Conservation (phyloP, 1,284 basidiomycete species). For the Exobasidium cylindrosporum region DNA sequence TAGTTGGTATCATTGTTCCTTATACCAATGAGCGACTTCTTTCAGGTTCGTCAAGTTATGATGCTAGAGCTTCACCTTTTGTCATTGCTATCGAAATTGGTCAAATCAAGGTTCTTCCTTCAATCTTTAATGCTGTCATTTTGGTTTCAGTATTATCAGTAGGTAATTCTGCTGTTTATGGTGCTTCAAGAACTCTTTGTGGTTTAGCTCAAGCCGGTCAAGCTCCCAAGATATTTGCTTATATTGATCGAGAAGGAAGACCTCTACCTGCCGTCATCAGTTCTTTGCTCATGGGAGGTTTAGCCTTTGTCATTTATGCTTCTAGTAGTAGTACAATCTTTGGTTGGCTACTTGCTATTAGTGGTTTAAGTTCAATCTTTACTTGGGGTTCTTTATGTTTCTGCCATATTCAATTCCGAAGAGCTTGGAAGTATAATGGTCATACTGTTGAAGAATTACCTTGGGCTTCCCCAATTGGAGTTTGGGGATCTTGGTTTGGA, state of each 20-base stretch:
- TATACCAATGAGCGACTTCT: conserved; percentile 41
- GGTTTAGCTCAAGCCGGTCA: conserved; percentile 55
- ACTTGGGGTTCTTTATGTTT: conserved; percentile 54
- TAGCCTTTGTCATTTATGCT: conserved; percentile 44
- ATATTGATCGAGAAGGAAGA: conserved; percentile 61
- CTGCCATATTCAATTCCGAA: conserved; percentile 58
- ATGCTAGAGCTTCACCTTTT: conserved; percentile 59
- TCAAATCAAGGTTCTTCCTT: conserved; percentile 57
- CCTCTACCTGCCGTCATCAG: conserved; percentile 57
- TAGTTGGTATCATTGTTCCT: conserved; percentile 63
- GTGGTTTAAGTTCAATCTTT: conserved; percentile 61
- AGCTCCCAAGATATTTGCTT: conserved; percentile 56
- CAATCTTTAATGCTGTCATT: conserved; percentile 60
- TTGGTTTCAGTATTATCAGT: conserved; percentile 56
- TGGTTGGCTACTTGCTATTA: conserved; percentile 59
- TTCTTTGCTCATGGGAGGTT: conserved; percentile 40
- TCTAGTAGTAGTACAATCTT: conserved; percentile 53
- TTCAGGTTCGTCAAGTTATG: conserved; percentile 43
- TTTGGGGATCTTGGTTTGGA: conserved; percentile 58
- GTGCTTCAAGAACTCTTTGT: conserved; percentile 55
- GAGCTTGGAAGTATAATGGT: conserved; percentile 59
- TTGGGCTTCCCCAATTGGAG: conserved; percentile 59
- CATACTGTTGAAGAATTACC: conserved; percentile 59
- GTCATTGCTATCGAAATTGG: conserved; percentile 59
- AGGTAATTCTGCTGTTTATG: conserved; percentile 56